phyloP scores from a whole-genome alignment of 805 yeast genomes.

The Scheffersomyces amazonensis region DNA sequence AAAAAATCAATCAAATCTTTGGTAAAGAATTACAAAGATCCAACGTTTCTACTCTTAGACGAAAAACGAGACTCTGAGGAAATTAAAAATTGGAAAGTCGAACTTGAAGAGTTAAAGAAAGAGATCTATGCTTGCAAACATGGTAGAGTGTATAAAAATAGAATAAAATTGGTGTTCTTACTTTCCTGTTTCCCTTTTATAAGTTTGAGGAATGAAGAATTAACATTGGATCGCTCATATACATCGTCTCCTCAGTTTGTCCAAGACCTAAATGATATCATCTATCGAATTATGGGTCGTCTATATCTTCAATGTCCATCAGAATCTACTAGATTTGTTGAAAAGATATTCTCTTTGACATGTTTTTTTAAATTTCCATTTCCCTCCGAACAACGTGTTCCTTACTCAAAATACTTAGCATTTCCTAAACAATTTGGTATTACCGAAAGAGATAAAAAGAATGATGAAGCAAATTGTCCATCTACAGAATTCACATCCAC shows the following conservation, averaged over 20 bases:
- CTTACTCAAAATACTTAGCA: background rate
- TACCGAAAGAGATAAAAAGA: too few relatives aligned
- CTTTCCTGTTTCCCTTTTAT: background rate
- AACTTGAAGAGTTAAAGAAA: too few relatives aligned
- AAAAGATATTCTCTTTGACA: background rate
- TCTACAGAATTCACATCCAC: background rate
- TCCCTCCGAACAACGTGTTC: background rate
- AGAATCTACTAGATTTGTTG: background rate
- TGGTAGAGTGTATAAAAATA: background rate
- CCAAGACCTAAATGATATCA: background rate
- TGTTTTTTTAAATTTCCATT: background rate
- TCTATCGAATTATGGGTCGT: background rate
- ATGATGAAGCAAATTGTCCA: too few relatives aligned
- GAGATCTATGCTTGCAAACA: background rate
- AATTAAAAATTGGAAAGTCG: background rate
- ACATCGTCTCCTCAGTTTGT: background rate
- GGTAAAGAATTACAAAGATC: background rate
- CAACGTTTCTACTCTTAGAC: background rate
- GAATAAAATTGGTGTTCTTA: background rate
- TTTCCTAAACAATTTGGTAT: background rate
- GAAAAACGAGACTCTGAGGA: background rate
- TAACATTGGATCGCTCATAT: background rate
- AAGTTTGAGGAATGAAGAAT: background rate
- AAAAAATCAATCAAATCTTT: background rate
- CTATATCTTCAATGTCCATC: background rate